A percentile compares a stretch with the other conserved stretches of the same genome.
phyloP scores from a whole-genome alignment of 176 grass and related monocot species.

The sorghum (Sorghum bicolor) region Sorghum_bicolor_NCBIv3 NC_012872.2:7075501-7076000 shows the following conservation, averaged over 20 bases:
- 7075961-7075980: conserved; percentile 16
- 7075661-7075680: conserved; percentile 47
- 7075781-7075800: conserved; percentile 27
- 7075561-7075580: conserved; percentile 40
- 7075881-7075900: background rate
- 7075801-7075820: background rate
- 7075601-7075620: conserved; percentile 42
- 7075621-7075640: conserved; percentile 39
- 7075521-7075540: conserved; percentile 55
- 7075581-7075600: conserved; percentile 56
- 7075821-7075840: background rate
- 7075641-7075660: conserved; percentile 32
- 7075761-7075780: conserved; percentile 19
- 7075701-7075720: conserved; percentile 27
- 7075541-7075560: conserved; percentile 62
- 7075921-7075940: conserved; percentile 11
- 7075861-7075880: conserved; percentile 17
- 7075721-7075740: conserved; percentile 29
- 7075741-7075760: conserved; percentile 24
- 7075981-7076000: background rate
- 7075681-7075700: conserved; percentile 59
- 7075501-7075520: conserved; percentile 50
- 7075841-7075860: background rate
- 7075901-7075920: conserved; percentile 24
- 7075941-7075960: conserved; percentile 1